Evolutionary conservation across 495 filamentous ascomycete genomes (phyloP).

Genomic region (Aspergillus kassunensis): DNA sequence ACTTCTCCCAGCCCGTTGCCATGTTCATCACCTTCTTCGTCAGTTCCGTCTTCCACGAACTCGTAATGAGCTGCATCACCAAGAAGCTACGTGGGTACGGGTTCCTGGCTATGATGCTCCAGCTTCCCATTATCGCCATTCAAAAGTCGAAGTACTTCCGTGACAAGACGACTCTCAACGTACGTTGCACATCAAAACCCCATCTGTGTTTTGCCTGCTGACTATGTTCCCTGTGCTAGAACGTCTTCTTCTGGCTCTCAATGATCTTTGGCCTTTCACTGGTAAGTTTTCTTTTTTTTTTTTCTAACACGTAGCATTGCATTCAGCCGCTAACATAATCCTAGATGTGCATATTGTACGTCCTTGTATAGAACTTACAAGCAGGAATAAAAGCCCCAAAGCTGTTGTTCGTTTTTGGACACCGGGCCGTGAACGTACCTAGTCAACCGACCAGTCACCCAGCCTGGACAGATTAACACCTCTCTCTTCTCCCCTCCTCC

Average conservation of each 20-base stretch:
- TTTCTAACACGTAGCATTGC: no score
- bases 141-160: slow-evolving; percentile 76
- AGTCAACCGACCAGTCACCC: no score
- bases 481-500: not conserved
- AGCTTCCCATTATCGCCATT: slow-evolving; percentile 88
- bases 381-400: no score
- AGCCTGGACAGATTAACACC: no score
- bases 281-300: slow-evolving; percentile 53
- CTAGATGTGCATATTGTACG: slow-evolving; percentile 21
- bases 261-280: slow-evolving; percentile 90
- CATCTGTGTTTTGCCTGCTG: not conserved
- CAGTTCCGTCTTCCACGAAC: slow-evolving; percentile 82
- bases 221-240: slow-evolving; percentile 33
- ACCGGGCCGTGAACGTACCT: no score
- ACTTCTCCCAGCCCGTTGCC: slow-evolving; percentile 73
- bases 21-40: slow-evolving; percentile 92
- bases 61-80: slow-evolving; percentile 97
- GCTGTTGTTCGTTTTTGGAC: not conserved
- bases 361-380: slow-evolving; percentile 12
- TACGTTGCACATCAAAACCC: slow-evolving; percentile 22
- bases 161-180: slow-evolving; percentile 71
- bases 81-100: slow-evolving; percentile 95
- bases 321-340: not conserved
- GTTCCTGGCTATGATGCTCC: slow-evolving; percentile 90
- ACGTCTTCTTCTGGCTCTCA: slow-evolving; percentile 88